Evolutionary conservation across 441 rosid genomes (phyloP), one percentile per base, ranked within the genome.

Genomic region (Erodium chrysanthum): DNA sequence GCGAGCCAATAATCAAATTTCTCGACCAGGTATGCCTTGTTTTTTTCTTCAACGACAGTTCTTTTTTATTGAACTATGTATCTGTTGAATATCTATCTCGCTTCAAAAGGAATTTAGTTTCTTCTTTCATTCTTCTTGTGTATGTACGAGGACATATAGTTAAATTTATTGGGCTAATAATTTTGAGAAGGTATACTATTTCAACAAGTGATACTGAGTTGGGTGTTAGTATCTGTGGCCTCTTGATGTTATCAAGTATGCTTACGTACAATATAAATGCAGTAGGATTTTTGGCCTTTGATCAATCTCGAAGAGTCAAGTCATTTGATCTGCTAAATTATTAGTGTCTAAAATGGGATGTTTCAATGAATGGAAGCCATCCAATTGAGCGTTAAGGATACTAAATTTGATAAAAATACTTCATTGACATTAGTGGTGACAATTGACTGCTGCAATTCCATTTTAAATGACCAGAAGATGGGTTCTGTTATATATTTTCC

Each of bases 1-100:
- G 82, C 89, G 89, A 81, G 82, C 85, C 73, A 84, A 78, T 72
- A 75, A 20, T 73, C 84, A 80, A 78, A 80, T 67, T 78, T 76
- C 83, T 73, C 81, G 72, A 71, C 86, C 84, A 70, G 98, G 97
- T 89, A 68, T 70, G 66, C 40, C 68, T 27, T 22, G 15, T 20
- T 72, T 65, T 44, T 66, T 52, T 52, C n/a, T 8, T 22, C 12
- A 20, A 10, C 2, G 27, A 2, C 29, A 17, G 14, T 52, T 42
- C 12, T 66, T 44, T 69, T 71, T 21, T 14, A 17, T 42, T 66
- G 52, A 42, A 21, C 62, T 2, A 9, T 37, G 11, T 14, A 65
- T 0, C 22, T 18, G 9, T 64, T 21, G 35, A 54, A 18, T 18
- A 1, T 54, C 12, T 54, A 21, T 18, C 61, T 54, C 29, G 62